Evolutionary conservation across 2,329 filamentous ascomycete genomes (phyloP).

Genomic region (Calonectria multiphialidica): DNA sequence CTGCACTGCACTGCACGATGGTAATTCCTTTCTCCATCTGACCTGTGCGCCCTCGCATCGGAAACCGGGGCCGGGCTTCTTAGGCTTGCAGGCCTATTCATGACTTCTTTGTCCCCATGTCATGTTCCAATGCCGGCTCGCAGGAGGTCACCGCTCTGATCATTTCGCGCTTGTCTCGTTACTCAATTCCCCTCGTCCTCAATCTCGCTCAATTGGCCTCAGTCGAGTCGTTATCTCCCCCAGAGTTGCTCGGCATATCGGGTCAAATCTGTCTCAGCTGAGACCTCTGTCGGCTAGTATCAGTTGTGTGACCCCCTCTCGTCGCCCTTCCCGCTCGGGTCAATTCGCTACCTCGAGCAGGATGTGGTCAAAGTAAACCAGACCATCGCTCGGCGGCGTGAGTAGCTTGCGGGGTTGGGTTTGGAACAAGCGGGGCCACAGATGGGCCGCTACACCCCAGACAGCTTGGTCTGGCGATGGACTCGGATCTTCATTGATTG

Average conservation of each 20-base stretch:
- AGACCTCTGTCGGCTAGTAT: neutral
- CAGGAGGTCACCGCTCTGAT: constrained; percentile 12
- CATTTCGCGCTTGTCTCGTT: neutral
- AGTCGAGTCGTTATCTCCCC: neutral
- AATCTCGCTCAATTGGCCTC: constrained; percentile 20
- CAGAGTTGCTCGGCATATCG: constrained; percentile 13
- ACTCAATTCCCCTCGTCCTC: constrained; percentile 3
- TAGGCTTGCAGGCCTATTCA: neutral
- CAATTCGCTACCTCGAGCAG: neutral
- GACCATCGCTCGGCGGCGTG: constrained; percentile 11
- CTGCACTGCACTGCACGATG: constrained; percentile 5
- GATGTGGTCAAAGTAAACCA: constrained; percentile 15
- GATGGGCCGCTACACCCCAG: constrained; percentile 23
- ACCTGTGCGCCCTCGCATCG: constrained; percentile 21
- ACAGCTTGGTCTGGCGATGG: constrained; percentile 24
- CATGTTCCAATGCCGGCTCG: constrained; percentile 6
- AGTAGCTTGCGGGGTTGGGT: constrained; percentile 36
- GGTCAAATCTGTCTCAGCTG: neutral
- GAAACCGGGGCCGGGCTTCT: constrained; percentile 22
- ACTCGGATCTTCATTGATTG: neutral
- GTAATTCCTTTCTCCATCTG: constrained; percentile 15
- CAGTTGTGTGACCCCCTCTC: constrained; percentile 11
- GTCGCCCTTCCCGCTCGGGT: neutral
- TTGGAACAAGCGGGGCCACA: constrained; percentile 29
- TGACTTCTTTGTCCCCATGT: neutral